Base-by-base conservation (phyloP, 2,329 filamentous ascomycete genomes). In the Xylariaceae sp. region DNA sequence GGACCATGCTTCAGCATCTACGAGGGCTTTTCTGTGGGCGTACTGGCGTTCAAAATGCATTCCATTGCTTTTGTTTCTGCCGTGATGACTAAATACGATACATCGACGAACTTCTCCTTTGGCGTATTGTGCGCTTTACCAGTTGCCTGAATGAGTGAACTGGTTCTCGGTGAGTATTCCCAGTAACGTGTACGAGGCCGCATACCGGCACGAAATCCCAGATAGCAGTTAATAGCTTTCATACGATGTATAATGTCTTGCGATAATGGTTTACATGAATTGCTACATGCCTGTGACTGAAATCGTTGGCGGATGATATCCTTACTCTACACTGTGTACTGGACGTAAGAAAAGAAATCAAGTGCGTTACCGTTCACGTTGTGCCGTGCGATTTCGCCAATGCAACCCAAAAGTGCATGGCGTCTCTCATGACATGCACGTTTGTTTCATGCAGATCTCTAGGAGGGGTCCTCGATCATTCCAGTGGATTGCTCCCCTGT, bases 11-110 rank as follows among this genome's bases (percentile, higher is more conserved):
- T 63, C 55, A 44, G 45, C 49, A 52, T 60, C 62, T 61, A 63
- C 58, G 62, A 61, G 63, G 63, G 64, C 58, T 64, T 61, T 60
- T 62, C 59, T 63, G 49, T 60, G 63, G 66, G 61, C 66, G 62
- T 56, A 59, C 64, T 62, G 65, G 64, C 22, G 22, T 27, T 4
- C 22, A 27, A 27, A 27, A 27, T 27, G 22, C 22, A 27, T 27
- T 27, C n/a, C 7, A 27, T 27, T 27, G 22, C 22, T 27, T 27
- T 27, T 27, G 22, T 27, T 27, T 27, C 22, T 27, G 22, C 22
- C 7, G 22, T 7, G 7, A 27, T 27, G 22, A 27, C 7, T 27
- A 48, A 47, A 42, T 45, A 39, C 40, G 22, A 43, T 45, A 44
- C 33, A 33, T 54, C 40, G 17, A 45, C 43, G 11, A 10, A 14